phyloP scores from a whole-genome alignment of 179 eudicot genomes.

The Drosera spatulata region DNA sequence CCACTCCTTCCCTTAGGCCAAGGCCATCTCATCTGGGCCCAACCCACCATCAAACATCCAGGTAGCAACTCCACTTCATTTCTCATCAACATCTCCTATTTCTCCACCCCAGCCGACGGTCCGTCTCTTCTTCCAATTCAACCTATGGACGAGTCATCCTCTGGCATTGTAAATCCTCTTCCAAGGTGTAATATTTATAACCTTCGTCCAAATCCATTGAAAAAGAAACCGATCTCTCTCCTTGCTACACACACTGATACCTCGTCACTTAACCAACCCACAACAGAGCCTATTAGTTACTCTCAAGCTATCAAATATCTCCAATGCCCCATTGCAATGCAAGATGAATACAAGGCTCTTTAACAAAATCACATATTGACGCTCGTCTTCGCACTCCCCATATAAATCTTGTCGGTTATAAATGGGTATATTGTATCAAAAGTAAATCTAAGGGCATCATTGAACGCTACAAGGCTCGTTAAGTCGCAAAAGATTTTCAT shows the following conservation, averaged over 20 bases:
- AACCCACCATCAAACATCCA: too few species aligned
- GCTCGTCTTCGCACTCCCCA: neutral
- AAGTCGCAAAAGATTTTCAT: neutral
- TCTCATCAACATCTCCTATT: too few species aligned
- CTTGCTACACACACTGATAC: too few species aligned
- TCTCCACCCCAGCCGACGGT: too few species aligned
- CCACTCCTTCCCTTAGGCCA: too few species aligned
- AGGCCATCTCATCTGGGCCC: too few species aligned
- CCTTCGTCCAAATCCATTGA: neutral
- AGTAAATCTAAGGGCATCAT: neutral
- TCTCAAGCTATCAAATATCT: neutral
- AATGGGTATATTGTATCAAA: slow-evolving; percentile 3
- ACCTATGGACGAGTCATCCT: too few species aligned
- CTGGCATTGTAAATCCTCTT: neutral
- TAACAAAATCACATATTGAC: slow-evolving; percentile 1
- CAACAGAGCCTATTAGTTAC: neutral
- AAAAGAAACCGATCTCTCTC: too few species aligned
- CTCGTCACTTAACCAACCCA: neutral
- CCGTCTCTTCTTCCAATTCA: too few species aligned
- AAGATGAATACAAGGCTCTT: slow-evolving; percentile 1
- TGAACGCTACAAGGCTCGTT: neutral
- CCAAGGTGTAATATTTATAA: too few species aligned
- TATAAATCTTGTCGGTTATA: neutral
- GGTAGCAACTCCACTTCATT: too few species aligned
- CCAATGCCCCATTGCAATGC: slow-evolving; percentile 1